Evolutionary conservation across 257 asterid genomes (phyloP), one percentile per base, ranked within the genome.

Genomic region (Mentha longifolia): DNA sequence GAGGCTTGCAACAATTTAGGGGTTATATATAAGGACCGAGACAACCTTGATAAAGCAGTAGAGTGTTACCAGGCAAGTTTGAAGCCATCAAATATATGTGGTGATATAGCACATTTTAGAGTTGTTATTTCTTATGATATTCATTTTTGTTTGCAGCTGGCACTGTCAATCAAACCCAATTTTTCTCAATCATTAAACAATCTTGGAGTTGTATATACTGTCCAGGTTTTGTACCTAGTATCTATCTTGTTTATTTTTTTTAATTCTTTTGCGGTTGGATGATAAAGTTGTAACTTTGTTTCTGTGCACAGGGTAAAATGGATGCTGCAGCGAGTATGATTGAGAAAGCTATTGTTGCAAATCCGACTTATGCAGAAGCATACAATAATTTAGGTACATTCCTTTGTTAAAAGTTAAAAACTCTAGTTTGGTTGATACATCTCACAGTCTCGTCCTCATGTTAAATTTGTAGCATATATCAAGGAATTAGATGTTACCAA

Each of bases 361-460:
- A 95, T 77, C 99, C 99, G n/a, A 87, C 96, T 63, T 95, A 95
- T 80, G 99, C 99, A n/a, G 99, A 95, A 80, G 99, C 99, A 61
- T 95, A 95, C 70, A 95, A 95, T 74, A 95, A 95, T 79, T 79
- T 95, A 88, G 99, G 99, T 95, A 69, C 68, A 54, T 77, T 74
- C 62, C 57, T 4, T 25, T 20, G 51, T 19, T n/a, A 72, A 49
- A 73, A 47, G 31, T 20, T 30, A 60, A 16, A 66, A 45, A 42
- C 67, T 61, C 55, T 52, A 30, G 52, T 51, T 71, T 60, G 65
- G 17, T 35, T 13, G 22, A 19, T 47, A 9, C 0, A 15, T 68
- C 46, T 67, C 49, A 22, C 25, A 47, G 37, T 74, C 20, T 46
- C 56, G 50, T 49, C 22, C 52, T 68, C 65, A 5, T 71, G 55